phyloP scores from a whole-genome alignment of 768 basidiomycete species.

The Xanthoconium stramineum region DNA sequence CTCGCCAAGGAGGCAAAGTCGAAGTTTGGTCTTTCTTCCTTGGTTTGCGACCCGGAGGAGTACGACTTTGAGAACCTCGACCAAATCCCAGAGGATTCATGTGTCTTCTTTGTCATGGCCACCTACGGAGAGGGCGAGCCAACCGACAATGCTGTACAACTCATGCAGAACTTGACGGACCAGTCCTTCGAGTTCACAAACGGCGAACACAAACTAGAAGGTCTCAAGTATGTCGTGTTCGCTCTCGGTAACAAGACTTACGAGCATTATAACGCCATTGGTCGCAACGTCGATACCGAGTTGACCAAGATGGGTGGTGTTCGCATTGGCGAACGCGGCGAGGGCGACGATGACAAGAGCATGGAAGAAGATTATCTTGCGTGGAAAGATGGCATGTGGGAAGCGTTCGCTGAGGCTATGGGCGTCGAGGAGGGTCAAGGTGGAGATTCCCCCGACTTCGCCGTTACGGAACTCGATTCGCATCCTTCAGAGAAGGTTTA shows the following conservation, averaged over 20 bases:
- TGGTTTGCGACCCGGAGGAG: constrained; percentile 98
- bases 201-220: constrained; percentile 69
- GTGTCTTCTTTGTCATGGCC: constrained; percentile 93
- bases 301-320: constrained; percentile 77
- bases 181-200: constrained; percentile 84
- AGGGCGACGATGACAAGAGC: constrained; percentile 98
- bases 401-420: constrained; percentile 76
- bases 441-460: constrained; percentile 92
- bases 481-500: constrained; percentile 88
- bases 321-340: constrained; percentile 86
- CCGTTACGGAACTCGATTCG: constrained; percentile 76
- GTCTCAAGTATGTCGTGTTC: constrained; percentile 93
- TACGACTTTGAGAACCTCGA: constrained; percentile 98
- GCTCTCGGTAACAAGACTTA: constrained; percentile 91
- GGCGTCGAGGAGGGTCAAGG: constrained; percentile 95
- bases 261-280: constrained; percentile 94
- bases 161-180: constrained; percentile 90
- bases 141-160: constrained; percentile 93
- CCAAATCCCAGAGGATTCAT: constrained; percentile 80
- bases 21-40: constrained; percentile 90
- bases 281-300: constrained; percentile 69
- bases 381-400: constrained; percentile 99
- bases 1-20: constrained; percentile 97
- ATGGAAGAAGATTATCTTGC: constrained; percentile 99
- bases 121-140: constrained; percentile 99